Conservation (phyloP, 2,329 filamentous ascomycete genomes). For the Ophiobolus disseminans region DNA sequence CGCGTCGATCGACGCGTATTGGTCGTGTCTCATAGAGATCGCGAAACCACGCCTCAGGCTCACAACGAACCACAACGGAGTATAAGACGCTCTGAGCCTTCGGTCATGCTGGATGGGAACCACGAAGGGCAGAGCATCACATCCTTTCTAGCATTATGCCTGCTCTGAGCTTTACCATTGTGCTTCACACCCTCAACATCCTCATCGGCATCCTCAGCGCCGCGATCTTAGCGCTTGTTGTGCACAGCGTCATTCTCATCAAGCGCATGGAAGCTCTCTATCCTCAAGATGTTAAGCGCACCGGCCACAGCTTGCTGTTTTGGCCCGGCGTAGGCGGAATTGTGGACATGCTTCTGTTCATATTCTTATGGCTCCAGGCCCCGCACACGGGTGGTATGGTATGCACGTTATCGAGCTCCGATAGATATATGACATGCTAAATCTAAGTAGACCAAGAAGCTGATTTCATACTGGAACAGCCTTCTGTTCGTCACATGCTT, state of each 20-base stretch:
- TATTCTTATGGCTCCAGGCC: slow-evolving; percentile 6
- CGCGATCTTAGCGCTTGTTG: slow-evolving; percentile 6
- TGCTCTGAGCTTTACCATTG: neutral
- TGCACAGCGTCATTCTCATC: neutral
- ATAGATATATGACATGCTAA: no score
- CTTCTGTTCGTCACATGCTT: slow-evolving; percentile 19
- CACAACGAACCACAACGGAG: neutral
- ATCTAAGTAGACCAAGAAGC: slow-evolving; percentile 3
- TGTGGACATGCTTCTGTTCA: slow-evolving; percentile 17
- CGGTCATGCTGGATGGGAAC: no score
- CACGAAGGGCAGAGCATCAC: neutral
- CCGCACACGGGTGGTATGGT: no score
- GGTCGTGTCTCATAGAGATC: neutral
- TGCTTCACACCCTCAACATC: slow-evolving; percentile 7
- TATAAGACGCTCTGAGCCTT: neutral
- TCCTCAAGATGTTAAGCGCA: neutral
- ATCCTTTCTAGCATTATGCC: neutral
- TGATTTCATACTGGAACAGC: neutral
- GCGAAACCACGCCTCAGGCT: neutral
- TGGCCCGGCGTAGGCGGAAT: slow-evolving; percentile 21
- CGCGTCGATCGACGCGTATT: neutral
- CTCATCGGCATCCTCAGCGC: slow-evolving; percentile 9
- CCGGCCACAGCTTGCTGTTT: slow-evolving; percentile 15
- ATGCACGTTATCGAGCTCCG: no score
- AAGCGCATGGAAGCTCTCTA: neutral